Conservation (phyloP, 768 basidiomycete genomes). For the Xerocomellus amylosporus region DNA sequence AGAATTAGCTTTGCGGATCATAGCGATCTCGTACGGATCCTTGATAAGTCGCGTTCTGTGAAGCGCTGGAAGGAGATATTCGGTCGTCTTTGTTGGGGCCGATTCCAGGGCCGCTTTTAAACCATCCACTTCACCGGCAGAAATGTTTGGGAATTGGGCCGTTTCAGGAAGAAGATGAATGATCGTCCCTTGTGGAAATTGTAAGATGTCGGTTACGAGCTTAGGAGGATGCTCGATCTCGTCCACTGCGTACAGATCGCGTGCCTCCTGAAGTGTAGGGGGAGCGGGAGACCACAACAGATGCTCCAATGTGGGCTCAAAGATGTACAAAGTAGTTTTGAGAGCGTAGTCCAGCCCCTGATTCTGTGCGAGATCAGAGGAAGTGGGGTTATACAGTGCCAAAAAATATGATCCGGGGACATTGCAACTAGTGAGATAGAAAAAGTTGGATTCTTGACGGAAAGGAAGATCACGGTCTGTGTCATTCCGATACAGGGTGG, state of each 20-base stretch:
- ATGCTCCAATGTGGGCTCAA: constrained; percentile 66
- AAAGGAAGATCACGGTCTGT: constrained; percentile 82
- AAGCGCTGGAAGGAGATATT: constrained; percentile 73
- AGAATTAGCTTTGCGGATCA: constrained; percentile 75
- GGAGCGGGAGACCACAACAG: constrained; percentile 91
- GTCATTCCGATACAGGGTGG: constrained; percentile 66
- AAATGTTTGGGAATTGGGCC: constrained; percentile 20
- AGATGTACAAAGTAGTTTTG: constrained; percentile 70
- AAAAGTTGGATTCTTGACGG: constrained; percentile 82
- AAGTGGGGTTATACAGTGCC: constrained; percentile 48
- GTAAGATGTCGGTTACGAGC: constrained; percentile 47
- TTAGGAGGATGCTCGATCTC: constrained; percentile 47
- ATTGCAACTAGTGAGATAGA: constrained; percentile 78
- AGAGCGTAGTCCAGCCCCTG: constrained; percentile 37
- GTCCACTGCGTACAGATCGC: constrained; percentile 58
- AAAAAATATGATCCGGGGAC: constrained; percentile 71
- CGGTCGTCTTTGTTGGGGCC: constrained; percentile 7
- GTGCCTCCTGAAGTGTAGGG: constrained; percentile 58
- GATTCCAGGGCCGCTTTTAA: constrained; percentile 5
- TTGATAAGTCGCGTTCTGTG: constrained; percentile 81
- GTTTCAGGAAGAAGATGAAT: constrained; percentile 62
- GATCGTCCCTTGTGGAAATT: constrained; percentile 49
- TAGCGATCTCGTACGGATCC: constrained; percentile 64
- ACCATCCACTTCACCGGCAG: constrained; percentile 3
- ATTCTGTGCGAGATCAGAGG: constrained; percentile 21